Conservation (phyloP, 2,329 filamentous ascomycete genomes). For the Aureobasidium sp. region DNA sequence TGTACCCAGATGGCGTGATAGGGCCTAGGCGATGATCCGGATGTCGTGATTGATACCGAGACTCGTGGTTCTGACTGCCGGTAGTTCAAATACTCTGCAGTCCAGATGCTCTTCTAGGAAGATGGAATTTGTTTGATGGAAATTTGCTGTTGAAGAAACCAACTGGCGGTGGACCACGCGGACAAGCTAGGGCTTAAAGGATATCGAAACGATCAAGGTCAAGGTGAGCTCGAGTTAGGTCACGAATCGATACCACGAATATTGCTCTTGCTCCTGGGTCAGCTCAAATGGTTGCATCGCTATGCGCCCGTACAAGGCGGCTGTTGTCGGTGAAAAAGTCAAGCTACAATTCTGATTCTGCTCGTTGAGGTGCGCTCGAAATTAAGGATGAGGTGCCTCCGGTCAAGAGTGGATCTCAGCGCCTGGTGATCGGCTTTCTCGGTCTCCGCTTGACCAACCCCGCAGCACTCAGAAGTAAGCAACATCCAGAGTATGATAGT, state of each 20-base stretch:
- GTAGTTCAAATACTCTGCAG: neutral
- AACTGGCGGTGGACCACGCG: constrained; percentile 12
- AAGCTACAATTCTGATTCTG: neutral
- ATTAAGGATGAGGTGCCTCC: neutral
- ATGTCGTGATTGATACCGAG: constrained; percentile 4
- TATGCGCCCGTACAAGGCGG: neutral
- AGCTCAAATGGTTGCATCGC: constrained; percentile 6
- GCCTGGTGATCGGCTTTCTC: neutral
- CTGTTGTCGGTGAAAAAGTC: neutral
- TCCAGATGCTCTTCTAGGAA: neutral
- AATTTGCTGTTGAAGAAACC: neutral
- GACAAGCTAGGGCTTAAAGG: neutral
- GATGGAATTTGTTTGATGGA: neutral
- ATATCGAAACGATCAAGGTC: constrained; percentile 2
- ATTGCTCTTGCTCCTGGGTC: constrained; percentile 10
- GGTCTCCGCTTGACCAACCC: neutral
- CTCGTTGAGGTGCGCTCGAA: neutral
- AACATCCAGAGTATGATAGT: neutral
- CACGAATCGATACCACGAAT: constrained; percentile 20
- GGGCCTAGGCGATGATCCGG: constrained; percentile 1
- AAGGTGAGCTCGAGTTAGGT: constrained; percentile 14
- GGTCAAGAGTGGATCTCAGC: neutral
- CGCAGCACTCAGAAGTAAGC: neutral
- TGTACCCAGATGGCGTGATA: neutral
- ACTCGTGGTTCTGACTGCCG: neutral